Evolutionary conservation across 768 basidiomycete genomes (phyloP).

Genomic region (Tulasnella sp.): DNA sequence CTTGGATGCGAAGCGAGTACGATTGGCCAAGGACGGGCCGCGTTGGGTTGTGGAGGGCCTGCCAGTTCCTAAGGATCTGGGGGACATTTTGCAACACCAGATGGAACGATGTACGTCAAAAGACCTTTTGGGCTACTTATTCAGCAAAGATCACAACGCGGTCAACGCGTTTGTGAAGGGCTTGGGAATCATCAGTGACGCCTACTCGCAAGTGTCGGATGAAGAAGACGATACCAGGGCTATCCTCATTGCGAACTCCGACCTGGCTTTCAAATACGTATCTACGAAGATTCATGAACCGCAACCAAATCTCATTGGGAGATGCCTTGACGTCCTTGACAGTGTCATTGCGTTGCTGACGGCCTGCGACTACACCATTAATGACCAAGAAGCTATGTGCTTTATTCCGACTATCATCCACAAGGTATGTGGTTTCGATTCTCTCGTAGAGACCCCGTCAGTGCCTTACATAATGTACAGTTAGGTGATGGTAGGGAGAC

Average conservation of each 20-base stretch:
- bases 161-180: constrained; percentile 87
- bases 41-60: constrained; percentile 83
- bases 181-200: constrained; percentile 59
- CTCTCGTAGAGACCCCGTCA: constrained; percentile 1
- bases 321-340: constrained; percentile 80
- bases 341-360: constrained; percentile 67
- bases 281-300: constrained; percentile 85
- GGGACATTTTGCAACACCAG: constrained; percentile 75
- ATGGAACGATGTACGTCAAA: constrained; percentile 80
- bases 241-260: constrained; percentile 74
- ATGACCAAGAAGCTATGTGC: constrained; percentile 75
- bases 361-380: constrained; percentile 59
- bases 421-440: constrained; percentile 44
- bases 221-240: constrained; percentile 41
- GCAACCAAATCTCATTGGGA: constrained; percentile 77
- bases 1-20: constrained; percentile 49
- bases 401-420: constrained; percentile 82
- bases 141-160: constrained; percentile 92
- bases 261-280: constrained; percentile 85
- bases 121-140: constrained; percentile 64
- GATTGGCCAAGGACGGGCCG: constrained; percentile 62
- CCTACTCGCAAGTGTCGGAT: constrained; percentile 33
- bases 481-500: constrained; percentile 87
- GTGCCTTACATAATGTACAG: constrained; percentile 32
- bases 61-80: constrained; percentile 72